These are phyloP conservation scores for Pythium pectinolyticum DNA, from an alignment of 352 stramenopile species.

Conservation along the genomic window DNA sequence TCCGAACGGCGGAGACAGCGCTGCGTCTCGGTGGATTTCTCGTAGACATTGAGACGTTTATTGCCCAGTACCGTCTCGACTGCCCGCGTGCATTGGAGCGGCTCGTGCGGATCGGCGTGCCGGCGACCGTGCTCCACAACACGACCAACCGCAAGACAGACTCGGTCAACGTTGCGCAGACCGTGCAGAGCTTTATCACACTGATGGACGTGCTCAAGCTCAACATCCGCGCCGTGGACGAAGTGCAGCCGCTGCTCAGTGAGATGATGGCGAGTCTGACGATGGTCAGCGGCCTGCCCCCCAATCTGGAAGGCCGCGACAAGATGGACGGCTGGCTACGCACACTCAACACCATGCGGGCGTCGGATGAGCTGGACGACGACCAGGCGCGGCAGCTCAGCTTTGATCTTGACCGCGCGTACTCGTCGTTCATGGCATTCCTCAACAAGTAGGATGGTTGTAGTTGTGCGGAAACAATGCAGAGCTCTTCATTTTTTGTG, in stretches of 20 bases:
- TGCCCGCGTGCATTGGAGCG: conserved; percentile 93
- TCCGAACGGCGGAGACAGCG: conserved; percentile 95
- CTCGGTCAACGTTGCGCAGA: conserved; percentile 93
- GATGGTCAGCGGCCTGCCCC: conserved; percentile 91
- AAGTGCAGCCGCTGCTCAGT: conserved; percentile 96
- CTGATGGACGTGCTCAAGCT: conserved; percentile 98
- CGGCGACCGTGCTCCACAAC: conserved; percentile 89
- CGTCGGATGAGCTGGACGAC: conserved; percentile 95
- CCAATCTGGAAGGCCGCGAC: conserved; percentile 91
- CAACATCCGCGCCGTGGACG: conserved; percentile 96
- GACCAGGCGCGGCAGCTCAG: conserved; percentile 94
- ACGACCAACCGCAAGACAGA: conserved; percentile 81
- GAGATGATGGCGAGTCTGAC: conserved; percentile 96
- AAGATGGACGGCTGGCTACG: conserved; percentile 96
- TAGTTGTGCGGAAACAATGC: conserved; percentile 12
- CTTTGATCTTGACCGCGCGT: conserved; percentile 95
- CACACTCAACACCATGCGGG: conserved; percentile 95
- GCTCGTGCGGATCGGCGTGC: conserved; percentile 93
- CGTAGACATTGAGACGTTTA: conserved; percentile 84
- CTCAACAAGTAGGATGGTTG: conserved; percentile 63
- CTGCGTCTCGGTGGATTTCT: conserved; percentile 80
- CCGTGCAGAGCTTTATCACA: conserved; percentile 98
- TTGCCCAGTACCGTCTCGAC: conserved; percentile 95
- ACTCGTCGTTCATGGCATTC: conserved; percentile 94
- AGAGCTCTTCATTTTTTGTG: conserved; percentile 18